Evolutionary conservation across 805 yeast species (phyloP), one percentile per base, ranked within the genome.

Genomic region (Debaryomyces maramus): DNA sequence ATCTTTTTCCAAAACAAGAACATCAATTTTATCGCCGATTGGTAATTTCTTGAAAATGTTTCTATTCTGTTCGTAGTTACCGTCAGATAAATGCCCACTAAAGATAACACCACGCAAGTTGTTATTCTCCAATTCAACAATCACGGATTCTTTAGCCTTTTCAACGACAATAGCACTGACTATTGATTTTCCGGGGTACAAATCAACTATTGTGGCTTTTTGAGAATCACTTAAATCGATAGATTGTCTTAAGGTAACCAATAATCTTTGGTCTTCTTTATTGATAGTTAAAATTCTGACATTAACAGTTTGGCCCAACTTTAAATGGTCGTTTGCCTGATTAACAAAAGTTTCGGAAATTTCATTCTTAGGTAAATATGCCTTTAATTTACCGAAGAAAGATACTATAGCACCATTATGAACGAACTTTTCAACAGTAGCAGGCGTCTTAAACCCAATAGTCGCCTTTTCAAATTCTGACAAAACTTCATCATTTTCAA

Each of bases 301-400:
- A 17, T 50, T 52, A 27, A 93, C 83, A 1, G 96, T 83, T 64
- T 93, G 98, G 4, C 96, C 96, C 11, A 85, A 56, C 48, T 80
- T 81, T 51, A 91, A 74, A 60, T 83, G 85, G 49, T 89, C 91
- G 48, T 76, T 78, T 14, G 96, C 89, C 40, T 80, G 78, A 37
- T 72, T 74, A 28, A 90, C 93, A 58, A 77, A 87, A 1, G 96
- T 81, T 63, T 93, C 98, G 39, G 95, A 84, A 53, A 93, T 86
- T 67, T 93, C 98, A 39, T 83, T 71, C 48, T 82, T 80, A 21
- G 99, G 98, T 45, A 93, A 69, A 58, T 80, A 90, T 0, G 89
- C 99, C 48, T 73, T 78, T 31, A 87, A 60, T 38, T 74, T 72
- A 39, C 93, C 95, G 55, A 88, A 90, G 56, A 93, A 89, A 11